Conservation (phyloP, 2,329 filamentous ascomycete genomes). For the Aureobasidium melanogenum region DNA sequence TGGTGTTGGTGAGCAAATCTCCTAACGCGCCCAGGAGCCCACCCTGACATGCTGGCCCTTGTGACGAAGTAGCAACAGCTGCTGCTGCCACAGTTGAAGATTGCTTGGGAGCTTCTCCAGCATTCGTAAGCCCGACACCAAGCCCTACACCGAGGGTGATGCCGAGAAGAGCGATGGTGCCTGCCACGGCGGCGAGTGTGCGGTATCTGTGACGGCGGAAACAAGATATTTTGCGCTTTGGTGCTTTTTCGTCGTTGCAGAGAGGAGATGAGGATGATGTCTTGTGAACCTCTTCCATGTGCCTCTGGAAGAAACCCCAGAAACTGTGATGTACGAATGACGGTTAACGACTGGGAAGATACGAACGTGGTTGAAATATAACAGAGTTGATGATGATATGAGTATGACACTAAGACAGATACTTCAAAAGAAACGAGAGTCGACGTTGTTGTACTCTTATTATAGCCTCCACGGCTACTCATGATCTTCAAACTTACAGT, state of each 20-base stretch:
- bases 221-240: background rate
- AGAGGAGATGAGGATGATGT: background rate
- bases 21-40: background rate
- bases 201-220: background rate
- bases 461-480: background rate
- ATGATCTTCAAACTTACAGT: background rate
- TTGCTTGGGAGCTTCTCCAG: background rate
- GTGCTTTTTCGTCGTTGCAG: background rate
- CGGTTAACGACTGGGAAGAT: background rate
- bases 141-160: slow-evolving; percentile 15
- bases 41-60: background rate
- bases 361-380: too few relatives aligned
- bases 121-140: slow-evolving; percentile 7
- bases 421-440: background rate
- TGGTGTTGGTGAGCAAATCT: background rate
- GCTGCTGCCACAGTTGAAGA: background rate
- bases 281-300: background rate
- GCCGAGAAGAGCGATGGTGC: slow-evolving; percentile 10
- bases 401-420: background rate
- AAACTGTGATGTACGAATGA: background rate
- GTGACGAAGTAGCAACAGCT: background rate
- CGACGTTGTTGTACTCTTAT: background rate
- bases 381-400: background rate
- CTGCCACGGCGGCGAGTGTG: slow-evolving; percentile 1
- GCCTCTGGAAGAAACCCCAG: background rate